Evolutionary conservation across 768 basidiomycete genomes (phyloP), one percentile per base, ranked within the genome.

Genomic region (Mycena floridula): DNA sequence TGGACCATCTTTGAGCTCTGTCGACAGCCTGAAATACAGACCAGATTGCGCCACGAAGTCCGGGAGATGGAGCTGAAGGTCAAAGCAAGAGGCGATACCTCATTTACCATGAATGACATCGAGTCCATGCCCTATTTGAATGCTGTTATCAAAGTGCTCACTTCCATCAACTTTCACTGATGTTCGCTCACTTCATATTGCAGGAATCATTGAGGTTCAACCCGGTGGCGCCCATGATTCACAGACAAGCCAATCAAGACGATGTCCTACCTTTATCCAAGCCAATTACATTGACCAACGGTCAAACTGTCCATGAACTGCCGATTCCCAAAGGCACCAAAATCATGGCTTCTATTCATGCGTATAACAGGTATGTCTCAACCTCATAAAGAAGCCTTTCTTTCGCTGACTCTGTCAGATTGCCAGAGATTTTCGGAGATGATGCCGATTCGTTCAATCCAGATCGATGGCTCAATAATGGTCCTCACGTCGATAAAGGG

Each of bases 1-100:
- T 89, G 82, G 80, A 69, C 73, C 5, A 60, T 88, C 12, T 66
- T 82, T 42, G 78, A 82, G 49, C 68, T 91, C 25, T 72, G 81
- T 9, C 72, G 68, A 25, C 65, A 79, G 49, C 77, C 76, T 0
- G 65, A 76, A 7, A 59, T 79, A 5, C 87, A 91, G 60, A 64
- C 61, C 2, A 70, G 66, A 45, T 73, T 90, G 26, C 75, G 89
- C n/a, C 56, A 63, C 0, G 88, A 89, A 62, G 72, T 84, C 35
- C 59, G 59, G 41, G 30, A 16, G 27, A 41, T 40, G 27, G 39
- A 57, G 41, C 22, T 7, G 13, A 40, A 39, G 16, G 30, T 57
- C 1, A 42, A 43, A n/a, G 41, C 43, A 37, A 51, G 50, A 20
- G 47, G 50, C 2, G 44, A 48, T 26, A 25, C 40, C 3, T 16